Conservation (phyloP, 306 rosid genomes). For the Macrotyloma uniflorum region DNA sequence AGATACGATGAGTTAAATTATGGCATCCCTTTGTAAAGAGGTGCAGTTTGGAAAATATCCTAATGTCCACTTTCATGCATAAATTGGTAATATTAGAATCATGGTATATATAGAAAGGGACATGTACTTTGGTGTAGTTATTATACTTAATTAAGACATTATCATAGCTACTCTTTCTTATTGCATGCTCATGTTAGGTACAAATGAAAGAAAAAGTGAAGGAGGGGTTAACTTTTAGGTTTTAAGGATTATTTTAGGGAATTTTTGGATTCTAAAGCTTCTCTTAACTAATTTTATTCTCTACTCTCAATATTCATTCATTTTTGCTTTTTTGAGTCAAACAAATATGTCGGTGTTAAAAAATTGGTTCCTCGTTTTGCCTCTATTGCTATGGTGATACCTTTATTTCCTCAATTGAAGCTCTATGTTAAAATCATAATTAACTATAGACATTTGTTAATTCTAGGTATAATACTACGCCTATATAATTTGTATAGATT, state of each 20-base stretch:
- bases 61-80: conserved; percentile 49
- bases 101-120: conserved; percentile 11
- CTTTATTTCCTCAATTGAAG: too few species aligned
- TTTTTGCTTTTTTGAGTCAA: background rate
- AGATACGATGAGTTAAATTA: conserved; percentile 41
- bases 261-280: background rate
- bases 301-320: background rate
- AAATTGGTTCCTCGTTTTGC: too few species aligned
- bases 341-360: background rate
- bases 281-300: background rate
- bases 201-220: background rate
- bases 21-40: conserved; percentile 17
- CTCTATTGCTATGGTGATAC: background rate
- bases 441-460: too few species aligned
- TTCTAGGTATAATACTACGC: too few species aligned
- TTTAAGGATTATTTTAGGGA: background rate
- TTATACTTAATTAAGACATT: background rate
- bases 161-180: background rate
- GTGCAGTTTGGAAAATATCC: conserved; percentile 3
- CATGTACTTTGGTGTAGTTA: background rate
- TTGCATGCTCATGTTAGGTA: conserved; percentile 22
- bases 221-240: background rate
- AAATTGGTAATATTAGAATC: conserved; percentile 1
- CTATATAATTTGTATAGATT: too few species aligned
- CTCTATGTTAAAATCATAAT: background rate